Evolutionary conservation across 345 rosid genomes (phyloP).

Genomic region (Eucalyptus lansdowneana): DNA sequence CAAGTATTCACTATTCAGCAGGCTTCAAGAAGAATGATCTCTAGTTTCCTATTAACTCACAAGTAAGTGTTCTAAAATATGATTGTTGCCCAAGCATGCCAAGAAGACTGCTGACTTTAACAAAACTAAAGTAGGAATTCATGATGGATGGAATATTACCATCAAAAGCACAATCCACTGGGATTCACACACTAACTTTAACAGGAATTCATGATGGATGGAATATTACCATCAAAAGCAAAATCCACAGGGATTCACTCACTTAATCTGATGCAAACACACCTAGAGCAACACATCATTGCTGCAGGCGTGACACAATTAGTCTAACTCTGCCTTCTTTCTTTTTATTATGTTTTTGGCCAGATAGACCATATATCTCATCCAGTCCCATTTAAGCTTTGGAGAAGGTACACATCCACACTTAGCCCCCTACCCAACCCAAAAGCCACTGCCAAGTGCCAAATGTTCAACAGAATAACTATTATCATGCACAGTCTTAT

Average conservation of each 20-base stretch:
- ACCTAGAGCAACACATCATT: neutral
- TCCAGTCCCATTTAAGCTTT: neutral
- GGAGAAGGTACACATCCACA: neutral
- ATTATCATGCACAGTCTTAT: neutral
- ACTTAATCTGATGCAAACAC: neutral
- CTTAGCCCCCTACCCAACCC: neutral
- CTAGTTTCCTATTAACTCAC: neutral
- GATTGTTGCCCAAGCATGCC: neutral
- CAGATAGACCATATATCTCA: neutral
- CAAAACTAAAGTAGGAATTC: too few relatives aligned
- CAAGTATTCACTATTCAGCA: neutral
- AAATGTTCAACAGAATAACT: neutral
- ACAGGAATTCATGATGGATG: too few relatives aligned
- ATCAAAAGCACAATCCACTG: too few relatives aligned
- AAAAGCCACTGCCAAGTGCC: neutral
- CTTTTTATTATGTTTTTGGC: neutral
- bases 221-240: neutral
- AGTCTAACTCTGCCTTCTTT: neutral
- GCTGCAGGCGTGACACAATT: neutral
- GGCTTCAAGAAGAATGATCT: neutral
- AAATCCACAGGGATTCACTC: neutral
- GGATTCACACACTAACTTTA: neutral
- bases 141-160: too few relatives aligned
- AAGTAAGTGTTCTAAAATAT: neutral
- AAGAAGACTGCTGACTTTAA: neutral